Percentiles rank a stretch among this genome's conserved stretches.
Evolutionary conservation across 2,329 filamentous ascomycete species (phyloP).

Genomic region (Cladophialophora immunda): DNA sequence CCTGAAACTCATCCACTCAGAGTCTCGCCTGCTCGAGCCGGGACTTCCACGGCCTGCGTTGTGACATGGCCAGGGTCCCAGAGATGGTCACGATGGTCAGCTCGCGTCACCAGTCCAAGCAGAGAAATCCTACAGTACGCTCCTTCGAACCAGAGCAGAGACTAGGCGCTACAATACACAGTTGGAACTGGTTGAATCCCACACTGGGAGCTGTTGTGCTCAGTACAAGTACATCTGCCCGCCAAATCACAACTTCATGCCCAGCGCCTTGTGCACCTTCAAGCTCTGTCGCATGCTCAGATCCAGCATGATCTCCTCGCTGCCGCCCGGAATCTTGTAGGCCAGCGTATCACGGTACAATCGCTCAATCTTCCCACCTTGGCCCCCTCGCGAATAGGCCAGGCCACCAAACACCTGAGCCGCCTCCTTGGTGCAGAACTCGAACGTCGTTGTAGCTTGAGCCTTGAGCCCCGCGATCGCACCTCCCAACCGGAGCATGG

Average conservation of each 20-base stretch:
- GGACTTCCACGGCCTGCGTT: background rate
- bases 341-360: conserved; percentile 94
- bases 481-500: conserved; percentile 93
- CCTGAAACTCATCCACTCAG: conserved; percentile 20
- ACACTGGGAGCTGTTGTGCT: too few relatives aligned
- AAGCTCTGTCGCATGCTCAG: conserved; percentile 90
- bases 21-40: background rate
- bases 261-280: conserved; percentile 86
- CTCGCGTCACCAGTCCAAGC: background rate
- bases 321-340: conserved; percentile 94
- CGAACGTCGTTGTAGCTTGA: conserved; percentile 91
- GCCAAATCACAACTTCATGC: conserved; percentile 82
- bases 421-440: conserved; percentile 96
- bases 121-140: background rate
- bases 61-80: too few relatives aligned
- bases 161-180: too few relatives aligned
- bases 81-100: too few relatives aligned
- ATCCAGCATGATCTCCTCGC: conserved; percentile 98
- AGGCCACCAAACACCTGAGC: conserved; percentile 97
- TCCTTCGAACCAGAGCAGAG: too few relatives aligned
- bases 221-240: background rate
- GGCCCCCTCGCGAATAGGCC: conserved; percentile 89
- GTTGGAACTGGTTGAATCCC: background rate
- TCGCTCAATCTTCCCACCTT: conserved; percentile 94
- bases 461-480: conserved; percentile 95